Percentiles rank a stretch among this genome's conserved stretches.
These are phyloP conservation scores for Fraxinus paxiana DNA, from an alignment of 305 asterid species.

Conservation along the genomic window DNA sequence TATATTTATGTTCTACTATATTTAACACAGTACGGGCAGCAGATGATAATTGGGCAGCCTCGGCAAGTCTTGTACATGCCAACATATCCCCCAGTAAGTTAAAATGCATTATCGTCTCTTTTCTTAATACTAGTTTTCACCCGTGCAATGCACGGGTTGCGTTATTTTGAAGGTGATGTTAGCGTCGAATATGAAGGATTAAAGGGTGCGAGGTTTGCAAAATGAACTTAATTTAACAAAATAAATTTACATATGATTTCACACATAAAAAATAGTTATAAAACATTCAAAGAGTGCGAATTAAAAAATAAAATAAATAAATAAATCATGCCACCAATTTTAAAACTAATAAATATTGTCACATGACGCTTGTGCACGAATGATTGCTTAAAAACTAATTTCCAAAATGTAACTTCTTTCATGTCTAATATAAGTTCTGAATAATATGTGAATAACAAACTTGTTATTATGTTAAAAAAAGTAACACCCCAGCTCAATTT, in stretches of 20 bases:
- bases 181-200: too few relatives aligned
- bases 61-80: slow-evolving; percentile 83
- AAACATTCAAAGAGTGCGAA: too few relatives aligned
- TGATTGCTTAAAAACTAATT: not conserved
- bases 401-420: not conserved
- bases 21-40: slow-evolving; percentile 68
- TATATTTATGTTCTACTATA: slow-evolving; percentile 17
- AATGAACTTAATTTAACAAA: too few relatives aligned
- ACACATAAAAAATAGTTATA: too few relatives aligned
- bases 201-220: too few relatives aligned
- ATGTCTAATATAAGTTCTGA: not conserved
- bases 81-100: slow-evolving; percentile 69
- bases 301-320: too few relatives aligned
- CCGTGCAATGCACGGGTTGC: too few relatives aligned
- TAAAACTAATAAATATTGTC: not conserved
- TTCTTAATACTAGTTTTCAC: not conserved
- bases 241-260: too few relatives aligned
- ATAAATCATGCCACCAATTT: not conserved
- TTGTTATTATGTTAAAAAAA: not conserved
- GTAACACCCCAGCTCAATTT: not conserved
- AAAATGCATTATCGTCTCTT: not conserved
- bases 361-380: not conserved
- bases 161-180: too few relatives aligned
- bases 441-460: not conserved
- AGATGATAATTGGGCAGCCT: slow-evolving; percentile 86